phyloP scores from a whole-genome alignment of 306 rosid species.

The Vachellia collinsii region DNA sequence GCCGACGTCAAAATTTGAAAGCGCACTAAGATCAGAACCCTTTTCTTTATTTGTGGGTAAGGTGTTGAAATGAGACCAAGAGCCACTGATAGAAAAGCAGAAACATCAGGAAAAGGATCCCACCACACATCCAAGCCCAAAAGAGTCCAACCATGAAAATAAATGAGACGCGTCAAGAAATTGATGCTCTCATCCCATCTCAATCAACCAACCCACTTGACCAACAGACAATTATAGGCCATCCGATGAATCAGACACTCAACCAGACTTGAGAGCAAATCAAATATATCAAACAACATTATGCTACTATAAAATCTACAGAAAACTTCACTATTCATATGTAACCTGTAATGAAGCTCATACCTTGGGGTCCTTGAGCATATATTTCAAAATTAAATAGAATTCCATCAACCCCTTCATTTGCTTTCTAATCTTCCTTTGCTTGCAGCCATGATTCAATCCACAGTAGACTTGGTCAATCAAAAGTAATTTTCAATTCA shows the following conservation, averaged over 20 bases:
- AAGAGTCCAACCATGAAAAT: neutral
- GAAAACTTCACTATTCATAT: neutral
- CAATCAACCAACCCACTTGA: neutral
- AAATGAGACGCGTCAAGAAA: neutral
- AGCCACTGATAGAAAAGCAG: neutral
- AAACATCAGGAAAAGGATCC: neutral
- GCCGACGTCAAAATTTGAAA: neutral
- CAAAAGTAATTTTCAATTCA: neutral
- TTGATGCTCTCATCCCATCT: neutral
- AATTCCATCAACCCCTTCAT: neutral
- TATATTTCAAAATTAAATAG: neutral
- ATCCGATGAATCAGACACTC: neutral
- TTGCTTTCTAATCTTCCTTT: neutral
- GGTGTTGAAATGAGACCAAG: neutral
- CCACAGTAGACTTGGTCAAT: neutral
- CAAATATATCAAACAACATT: neutral
- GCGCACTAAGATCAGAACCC: neutral
- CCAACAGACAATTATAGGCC: neutral
- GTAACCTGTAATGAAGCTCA: neutral
- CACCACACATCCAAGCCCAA: neutral
- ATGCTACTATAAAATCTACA: neutral
- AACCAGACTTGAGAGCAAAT: neutral
- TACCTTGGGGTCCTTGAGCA: neutral
- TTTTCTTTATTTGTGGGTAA: neutral
- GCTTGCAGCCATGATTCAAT: neutral